Base-by-base conservation (phyloP, 176 grass and related monocot species). In the Ensete ventricosum region DNA sequence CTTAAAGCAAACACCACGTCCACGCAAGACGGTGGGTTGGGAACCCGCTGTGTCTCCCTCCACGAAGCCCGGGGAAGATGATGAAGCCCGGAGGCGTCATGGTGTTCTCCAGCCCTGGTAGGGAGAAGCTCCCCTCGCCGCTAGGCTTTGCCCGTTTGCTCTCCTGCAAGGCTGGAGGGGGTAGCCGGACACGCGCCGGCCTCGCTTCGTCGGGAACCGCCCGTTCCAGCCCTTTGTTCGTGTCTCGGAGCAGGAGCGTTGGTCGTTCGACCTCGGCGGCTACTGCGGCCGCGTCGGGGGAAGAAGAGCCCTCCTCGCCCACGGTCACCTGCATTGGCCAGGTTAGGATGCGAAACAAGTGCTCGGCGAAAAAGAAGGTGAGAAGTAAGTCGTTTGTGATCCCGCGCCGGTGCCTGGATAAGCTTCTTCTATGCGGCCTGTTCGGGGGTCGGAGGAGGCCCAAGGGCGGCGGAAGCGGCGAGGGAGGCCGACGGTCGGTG, bases 241-340 rank as follows among this genome's bases (percentile, higher is more conserved):
- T 83, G 9, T 85, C 80, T 0, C 80, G 83, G 11, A 65, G 81
- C 49, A 24, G 88, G 54, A 77, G 81, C 80, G 58, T 48, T 54
- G 76, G 77, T 22, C 75, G 81, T 16, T 21, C 11, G 7, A 13
- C 53, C 7, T 20, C 22, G 23, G 54, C 54, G 19, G 82, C 58
- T 12, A 49, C 70, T 1, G 72, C 85, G 1, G 82, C 76, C 0
- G 73, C 71, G 34, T 6, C 34, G 21, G 74, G 55, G 34, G 84
- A 74, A 9, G 90, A 76, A 9, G 89, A 92, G 84, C 90, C 90
- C 0, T 92, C 90, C 21, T 92, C 90, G 54, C 90, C 90, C 51
- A 92, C 86, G 79, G 90, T 92, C 25, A 92, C 90, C 11, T 92
- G 90, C 90, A 92, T 92, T 73, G 90, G 90, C 1, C 90, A 98